Conservation (phyloP, 345 rosid genomes). For the Dovyalis caffra region DNA sequence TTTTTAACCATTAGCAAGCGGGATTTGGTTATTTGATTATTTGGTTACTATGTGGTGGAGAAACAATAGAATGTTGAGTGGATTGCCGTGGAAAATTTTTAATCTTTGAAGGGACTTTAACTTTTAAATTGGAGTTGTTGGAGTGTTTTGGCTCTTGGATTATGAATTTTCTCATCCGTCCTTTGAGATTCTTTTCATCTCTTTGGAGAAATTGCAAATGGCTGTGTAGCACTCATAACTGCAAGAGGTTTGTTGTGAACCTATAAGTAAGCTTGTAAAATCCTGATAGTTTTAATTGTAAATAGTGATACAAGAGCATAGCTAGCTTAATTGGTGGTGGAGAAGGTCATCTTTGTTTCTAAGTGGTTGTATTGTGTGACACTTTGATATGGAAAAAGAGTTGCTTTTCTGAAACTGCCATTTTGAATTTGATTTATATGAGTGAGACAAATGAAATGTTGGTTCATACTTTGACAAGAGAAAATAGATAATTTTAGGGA, state of each 20-base stretch:
- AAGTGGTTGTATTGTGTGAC: background rate
- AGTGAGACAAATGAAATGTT: background rate
- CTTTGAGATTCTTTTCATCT: too few relatives aligned
- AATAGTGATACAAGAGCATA: background rate
- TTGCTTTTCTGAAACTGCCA: background rate
- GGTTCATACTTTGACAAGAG: background rate
- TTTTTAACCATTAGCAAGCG: background rate
- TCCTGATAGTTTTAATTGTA: background rate
- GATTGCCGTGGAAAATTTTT: too few relatives aligned
- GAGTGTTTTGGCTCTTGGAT: background rate
- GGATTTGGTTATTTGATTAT: background rate
- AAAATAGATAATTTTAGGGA: background rate
- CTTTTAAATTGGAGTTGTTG: conserved; percentile 5
- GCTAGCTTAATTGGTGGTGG: background rate
- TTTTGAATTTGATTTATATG: background rate
- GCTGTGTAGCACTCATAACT: background rate
- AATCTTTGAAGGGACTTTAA: background rate
- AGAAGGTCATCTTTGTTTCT: background rate
- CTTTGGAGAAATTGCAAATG: background rate
- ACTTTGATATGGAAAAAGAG: background rate
- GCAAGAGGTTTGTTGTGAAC: background rate
- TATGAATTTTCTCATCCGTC: background rate
- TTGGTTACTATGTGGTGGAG: background rate
- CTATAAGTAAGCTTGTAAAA: background rate
- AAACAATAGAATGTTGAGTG: background rate